Evolutionary conservation across 345 rosid genomes (phyloP).

Genomic region (Gossypium mustelinum): DNA sequence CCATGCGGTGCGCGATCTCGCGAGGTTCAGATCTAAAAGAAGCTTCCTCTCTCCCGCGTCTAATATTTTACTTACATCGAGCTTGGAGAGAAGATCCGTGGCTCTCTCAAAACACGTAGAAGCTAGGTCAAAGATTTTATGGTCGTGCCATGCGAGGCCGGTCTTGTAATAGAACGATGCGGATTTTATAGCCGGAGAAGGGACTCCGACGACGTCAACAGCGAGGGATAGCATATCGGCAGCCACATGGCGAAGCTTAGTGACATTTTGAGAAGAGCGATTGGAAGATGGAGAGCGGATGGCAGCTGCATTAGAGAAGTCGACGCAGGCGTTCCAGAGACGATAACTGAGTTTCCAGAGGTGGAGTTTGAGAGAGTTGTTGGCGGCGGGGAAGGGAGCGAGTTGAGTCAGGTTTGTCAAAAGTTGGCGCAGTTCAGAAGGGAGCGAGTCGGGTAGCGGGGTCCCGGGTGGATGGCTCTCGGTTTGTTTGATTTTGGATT

Average conservation of each 20-base stretch:
- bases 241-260: conserved; percentile 67
- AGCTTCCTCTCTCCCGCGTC: conserved; percentile 67
- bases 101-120: conserved; percentile 86
- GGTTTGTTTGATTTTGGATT: conserved; percentile 52
- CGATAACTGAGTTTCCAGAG: conserved; percentile 90
- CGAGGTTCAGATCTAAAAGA: conserved; percentile 68
- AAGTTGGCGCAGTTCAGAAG: conserved; percentile 49
- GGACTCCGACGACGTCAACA: conserved; percentile 55
- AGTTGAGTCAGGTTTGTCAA: conserved; percentile 52
- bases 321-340: conserved; percentile 95
- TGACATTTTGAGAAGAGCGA: conserved; percentile 28
- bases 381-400: conserved; percentile 41
- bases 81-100: conserved; percentile 60
- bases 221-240: conserved; percentile 84
- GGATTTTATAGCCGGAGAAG: conserved; percentile 65
- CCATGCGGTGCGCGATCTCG: conserved; percentile 89
- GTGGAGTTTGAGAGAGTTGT: conserved; percentile 58
- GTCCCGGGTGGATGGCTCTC: conserved; percentile 38
- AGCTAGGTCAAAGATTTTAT: conserved; percentile 63
- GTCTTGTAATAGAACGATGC: conserved; percentile 80
- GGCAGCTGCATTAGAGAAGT: conserved; percentile 59
- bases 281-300: conserved; percentile 36
- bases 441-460: conserved; percentile 40
- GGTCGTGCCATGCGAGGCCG: conserved; percentile 63
- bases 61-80: conserved; percentile 41